Base-by-base conservation (phyloP, 805 yeast species). In the Metschnikowia arizonensis region DNA sequence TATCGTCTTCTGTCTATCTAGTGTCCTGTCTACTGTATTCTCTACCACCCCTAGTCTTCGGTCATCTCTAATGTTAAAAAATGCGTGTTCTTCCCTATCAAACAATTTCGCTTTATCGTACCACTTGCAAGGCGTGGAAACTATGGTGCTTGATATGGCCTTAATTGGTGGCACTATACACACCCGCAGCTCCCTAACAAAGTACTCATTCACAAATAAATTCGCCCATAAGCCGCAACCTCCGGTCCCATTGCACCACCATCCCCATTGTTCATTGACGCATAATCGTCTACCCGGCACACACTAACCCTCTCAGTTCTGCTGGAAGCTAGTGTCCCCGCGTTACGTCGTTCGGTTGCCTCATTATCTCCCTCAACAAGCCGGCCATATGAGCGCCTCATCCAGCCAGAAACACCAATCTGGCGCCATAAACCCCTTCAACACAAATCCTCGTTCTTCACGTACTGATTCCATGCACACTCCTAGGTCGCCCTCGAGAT, bases 401-500 rank as follows among this genome's bases (percentile, higher is more conserved):
- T 39, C 42, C 26, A 29, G 23, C 21, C 34, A 29, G 21, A 29
- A 29, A 10, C 42, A n/a, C 24, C 34, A 12, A 21, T 31, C 42
- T 14, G 42, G 42, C 26, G 35, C 42, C 42, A 31, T 21, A 6
- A 39, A 39, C 14, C 42, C 42, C 23, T 39, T 39, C 42, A 39
- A 39, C 35, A 29, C 29, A 39, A 39, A 39, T 35, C 29, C 35
- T 7, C 35, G 35, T 15, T 15, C 35, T 14, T 15, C 28, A 15
- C 19, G 34, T 19, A 18, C 19, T 1, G 42, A 29, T 14, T 9
- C 42, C 21, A 31, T 47, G 25, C 53, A 69, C 46, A 71, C 76
- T 1, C 76, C 76, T 3, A 48, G 60, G 9, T 69, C 74, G 25
- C 75, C 76, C 3, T 64, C 73, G 4, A 57, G 73, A 39, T 68